Base-by-base conservation (phyloP, 306 rosid species). In the Cucurbita maxima region DNA sequence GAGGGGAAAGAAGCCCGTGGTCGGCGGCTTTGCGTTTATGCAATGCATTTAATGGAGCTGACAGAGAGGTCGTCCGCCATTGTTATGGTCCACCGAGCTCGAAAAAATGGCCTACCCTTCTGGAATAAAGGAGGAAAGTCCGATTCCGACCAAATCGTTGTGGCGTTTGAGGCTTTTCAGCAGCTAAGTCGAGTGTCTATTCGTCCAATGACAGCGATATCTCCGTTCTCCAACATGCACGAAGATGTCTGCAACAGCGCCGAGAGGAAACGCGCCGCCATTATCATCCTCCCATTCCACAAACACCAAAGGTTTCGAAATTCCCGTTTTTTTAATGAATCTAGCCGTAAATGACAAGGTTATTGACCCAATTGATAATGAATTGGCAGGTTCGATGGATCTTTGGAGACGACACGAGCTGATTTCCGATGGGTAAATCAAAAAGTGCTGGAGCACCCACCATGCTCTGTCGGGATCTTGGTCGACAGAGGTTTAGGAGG, bases 41-140 rank as follows among this genome's bases (percentile, higher is more conserved):
- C 94, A 57, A 69, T 93, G 94, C 97, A 93, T 76, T 88, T 93
- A 10, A 87, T 77, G 87, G 98, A 93, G 83, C 82, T 93, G 25
- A 64, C 82, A 0, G 96, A 89, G 75, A 84, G 96, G 62, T 19
- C 96, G 40, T 89, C 92, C 5, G 90, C 88, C 7, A 89, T 89
- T 37, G 41, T 70, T 13, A 89, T 89, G 90, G 96, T 85, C 53
- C 87, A 87, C 76, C 81, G 83, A 77, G 89, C 90, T 0, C 63
- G 85, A 72, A 82, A 80, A 57, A 87, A 89, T 52, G 92, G 92
- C 3, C 1, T 89, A 5, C 96, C 92, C 11, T 89, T 89, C 51
- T 89, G 96, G 92, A 85, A 84, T 25, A 85, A 87, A 52, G 77
- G 76, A 9, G 25, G 37, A 1, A 37, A 37, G 12, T 82, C 85